Base-by-base conservation (phyloP, 345 rosid species). In the Gossypium stocksii region DNA sequence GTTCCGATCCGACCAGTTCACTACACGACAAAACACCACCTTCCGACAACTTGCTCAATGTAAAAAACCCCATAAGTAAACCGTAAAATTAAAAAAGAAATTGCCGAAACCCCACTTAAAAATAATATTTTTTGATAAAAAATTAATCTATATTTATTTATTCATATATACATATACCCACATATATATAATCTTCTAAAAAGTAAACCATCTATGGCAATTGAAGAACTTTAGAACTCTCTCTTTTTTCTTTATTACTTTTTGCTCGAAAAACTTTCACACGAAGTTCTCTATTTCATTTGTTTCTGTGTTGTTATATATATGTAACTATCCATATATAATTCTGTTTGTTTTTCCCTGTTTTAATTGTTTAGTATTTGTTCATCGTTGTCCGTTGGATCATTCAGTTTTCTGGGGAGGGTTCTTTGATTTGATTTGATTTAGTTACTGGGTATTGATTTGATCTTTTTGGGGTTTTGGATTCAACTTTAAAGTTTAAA, bases 11-110 rank as follows among this genome's bases (percentile, higher is more conserved):
- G 51, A 46, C 51, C 67, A 43, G 71, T 58, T 23, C 23, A 25
- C 86, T 83, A 83, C 81, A 80, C 87, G 92, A 83, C 94, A 83
- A 80, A 77, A 2, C 60, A 64, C 22, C 52, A 44, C 56, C 20
- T 14, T 64, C 46, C 5, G 29, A 68, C 45, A 43, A 66, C 46
- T 52, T 45, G 27, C 9, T 44, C 53, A 2, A 5, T 4, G 41
- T 34, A 34, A 34, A 34, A 29, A 56, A 43, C 3, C 61, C 66
- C 29, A 19, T 48, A 7, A 4, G 53, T 53, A 54, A 9, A 12
- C 38, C 41, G 23, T 45, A 45, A 45, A 62, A 17, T 4, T 23
- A 61, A 22, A 63, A 38, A 27, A 8, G 17, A 34, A 7, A 0
- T 1, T 46, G 66, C 76, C 66, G 43, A 69, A 60, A 79, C 9